A percentile compares a stretch with the other conserved stretches of the same genome.
Conservation (phyloP, 371 early-diverging fungal genomes). For the Chytridium lagenaria region DNA sequence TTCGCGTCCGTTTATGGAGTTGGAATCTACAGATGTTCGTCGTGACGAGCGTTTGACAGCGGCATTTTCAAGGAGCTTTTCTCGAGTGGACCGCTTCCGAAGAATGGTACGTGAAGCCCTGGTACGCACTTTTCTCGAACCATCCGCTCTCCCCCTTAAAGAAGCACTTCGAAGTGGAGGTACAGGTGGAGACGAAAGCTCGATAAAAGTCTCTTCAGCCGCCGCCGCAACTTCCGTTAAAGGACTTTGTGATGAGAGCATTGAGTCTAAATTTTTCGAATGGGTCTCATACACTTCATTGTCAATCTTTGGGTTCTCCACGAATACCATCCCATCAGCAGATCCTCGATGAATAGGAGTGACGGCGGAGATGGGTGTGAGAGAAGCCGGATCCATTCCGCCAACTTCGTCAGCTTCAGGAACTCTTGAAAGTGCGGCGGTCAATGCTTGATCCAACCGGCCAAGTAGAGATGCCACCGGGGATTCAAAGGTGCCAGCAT, state of each 20-base stretch:
- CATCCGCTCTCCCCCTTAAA: not conserved
- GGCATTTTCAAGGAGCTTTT: not conserved
- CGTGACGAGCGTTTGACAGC: not conserved
- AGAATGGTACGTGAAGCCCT: not conserved
- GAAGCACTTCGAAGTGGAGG: not conserved
- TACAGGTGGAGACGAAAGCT: not conserved
- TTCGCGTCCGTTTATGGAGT: not conserved
- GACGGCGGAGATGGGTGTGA: too few species aligned
- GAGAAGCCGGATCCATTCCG: too few species aligned
- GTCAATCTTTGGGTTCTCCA: too few species aligned
- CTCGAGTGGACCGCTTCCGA: not conserved
- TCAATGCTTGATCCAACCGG: constrained; percentile 9
- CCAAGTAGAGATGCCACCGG: constrained; percentile 12
- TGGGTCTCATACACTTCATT: too few species aligned
- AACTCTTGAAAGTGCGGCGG: not conserved
- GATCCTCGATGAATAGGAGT: too few species aligned
- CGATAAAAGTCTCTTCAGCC: too few species aligned
- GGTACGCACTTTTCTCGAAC: not conserved
- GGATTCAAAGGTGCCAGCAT: not conserved
- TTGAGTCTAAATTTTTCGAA: too few species aligned
- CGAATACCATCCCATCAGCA: too few species aligned
- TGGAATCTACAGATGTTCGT: not conserved
- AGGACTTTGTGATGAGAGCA: too few species aligned
- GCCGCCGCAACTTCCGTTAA: too few species aligned
- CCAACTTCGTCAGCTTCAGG: too few species aligned